Base-by-base conservation (phyloP, 2,329 filamentous ascomycete genomes). In the Microdochium paspali region DNA sequence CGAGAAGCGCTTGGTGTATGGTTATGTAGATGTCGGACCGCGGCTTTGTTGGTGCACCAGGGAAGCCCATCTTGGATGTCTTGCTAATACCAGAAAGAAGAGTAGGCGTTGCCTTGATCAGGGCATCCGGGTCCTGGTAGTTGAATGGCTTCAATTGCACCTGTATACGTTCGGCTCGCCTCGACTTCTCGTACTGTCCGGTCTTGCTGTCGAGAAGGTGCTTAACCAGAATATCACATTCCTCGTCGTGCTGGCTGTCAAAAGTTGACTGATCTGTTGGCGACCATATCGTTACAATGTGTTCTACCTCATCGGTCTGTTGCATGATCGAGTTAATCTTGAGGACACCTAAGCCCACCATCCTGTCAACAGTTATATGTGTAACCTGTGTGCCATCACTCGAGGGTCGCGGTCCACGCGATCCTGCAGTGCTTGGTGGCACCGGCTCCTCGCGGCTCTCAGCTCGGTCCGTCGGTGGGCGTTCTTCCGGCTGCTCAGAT, bases 1-100 rank as follows among this genome's bases (percentile, higher is more conserved):
- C 83, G 23, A 98, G 71, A n/a, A 83, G 74, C 0, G 89, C 87
- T 53, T 89, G 83, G 49, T 82, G 81, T 44, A 98, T 66, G 0
- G 90, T 96, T 42, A 98, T 66, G 61, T 98, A 98, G 45, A 98
- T 97, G 63, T 98, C 94, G 10, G 90, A 96, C 57, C 94, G 77
- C 15, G 86, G 76, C 61, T 89, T 90, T 0, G 85, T 90, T 0
- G 93, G 91, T 2, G 90, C 90, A 12, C 90, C 90, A 3, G 91
- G 88, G 62, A 98, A 97, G 2, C 90, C 93, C 64, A 97, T 90
- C 62, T 93, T 93, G 57, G 76, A 85, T 1, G 90, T 95, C 63
- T 85, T 85, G 49, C 76, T 76, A 50, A 97, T 79, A 46, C 85
- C 84, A 45, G 94, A 85, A 13, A 98, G 79, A 13, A 94, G 69